These are phyloP conservation scores for Penicillium mononematosum DNA, from an alignment of 495 filamentous ascomycete species.

Conservation along the genomic window DNA sequence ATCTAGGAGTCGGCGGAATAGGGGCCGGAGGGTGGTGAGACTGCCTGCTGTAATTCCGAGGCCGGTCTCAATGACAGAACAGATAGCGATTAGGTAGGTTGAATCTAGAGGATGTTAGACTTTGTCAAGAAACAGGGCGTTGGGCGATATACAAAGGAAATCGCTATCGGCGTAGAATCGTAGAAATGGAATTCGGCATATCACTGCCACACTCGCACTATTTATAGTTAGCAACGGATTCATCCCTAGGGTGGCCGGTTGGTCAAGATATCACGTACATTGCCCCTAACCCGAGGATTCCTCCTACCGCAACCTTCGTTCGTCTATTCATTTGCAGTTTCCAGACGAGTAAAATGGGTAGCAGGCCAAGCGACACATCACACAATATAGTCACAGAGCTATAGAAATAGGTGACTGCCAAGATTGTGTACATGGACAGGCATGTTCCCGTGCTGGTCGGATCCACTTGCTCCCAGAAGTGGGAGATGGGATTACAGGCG, in stretches of 20 bases:
- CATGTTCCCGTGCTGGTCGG: constrained; percentile 18
- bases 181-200: no score
- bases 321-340: constrained; percentile 29
- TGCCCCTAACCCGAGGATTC: constrained; percentile 30
- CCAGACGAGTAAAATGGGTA: constrained; percentile 27
- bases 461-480: constrained; percentile 30
- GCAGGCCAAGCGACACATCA: constrained; percentile 33
- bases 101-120: no score
- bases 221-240: neutral
- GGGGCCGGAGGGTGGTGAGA: no score
- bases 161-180: no score
- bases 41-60: no score
- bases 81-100: no score
- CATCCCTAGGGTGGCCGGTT: neutral
- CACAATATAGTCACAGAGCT: constrained; percentile 27
- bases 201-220: no score
- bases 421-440: constrained; percentile 8
- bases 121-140: no score
- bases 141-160: no score
- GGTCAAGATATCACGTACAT: constrained; percentile 22
- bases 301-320: constrained; percentile 28
- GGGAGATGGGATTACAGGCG: constrained; percentile 32
- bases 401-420: constrained; percentile 32
- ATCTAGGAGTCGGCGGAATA: no score
- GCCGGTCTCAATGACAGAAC: no score